Conservation (phyloP, 2,329 filamentous ascomycete species). For the Phyllosticta citrichinensis region DNA sequence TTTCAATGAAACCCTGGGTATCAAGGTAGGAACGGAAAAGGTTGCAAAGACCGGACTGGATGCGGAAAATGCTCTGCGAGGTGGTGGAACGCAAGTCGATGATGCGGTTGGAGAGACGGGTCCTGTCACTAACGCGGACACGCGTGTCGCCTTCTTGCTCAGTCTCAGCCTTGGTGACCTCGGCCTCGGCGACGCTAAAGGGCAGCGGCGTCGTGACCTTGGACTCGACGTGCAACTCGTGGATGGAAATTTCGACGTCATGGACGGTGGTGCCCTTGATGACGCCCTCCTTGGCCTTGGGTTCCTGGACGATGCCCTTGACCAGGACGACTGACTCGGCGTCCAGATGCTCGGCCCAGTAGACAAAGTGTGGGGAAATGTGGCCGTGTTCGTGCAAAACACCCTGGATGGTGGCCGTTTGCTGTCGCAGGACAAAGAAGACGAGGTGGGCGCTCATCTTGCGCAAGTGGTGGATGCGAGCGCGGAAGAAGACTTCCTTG, state of each 20-base stretch:
- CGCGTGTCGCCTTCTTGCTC: slow-evolving; percentile 47
- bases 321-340: slow-evolving; percentile 71
- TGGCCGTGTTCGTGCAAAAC: slow-evolving; percentile 57
- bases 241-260: slow-evolving; percentile 64
- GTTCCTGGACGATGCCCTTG: slow-evolving; percentile 60
- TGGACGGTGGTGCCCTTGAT: slow-evolving; percentile 68
- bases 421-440: slow-evolving; percentile 79
- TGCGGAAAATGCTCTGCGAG: slow-evolving; percentile 78
- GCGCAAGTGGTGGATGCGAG: slow-evolving; percentile 67
- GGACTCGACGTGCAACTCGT: slow-evolving; percentile 53
- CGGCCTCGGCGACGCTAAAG: slow-evolving; percentile 61
- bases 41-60: slow-evolving; percentile 70
- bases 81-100: slow-evolving; percentile 78
- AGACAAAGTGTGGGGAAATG: slow-evolving; percentile 65
- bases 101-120: slow-evolving; percentile 67
- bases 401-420: slow-evolving; percentile 73
- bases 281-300: slow-evolving; percentile 54
- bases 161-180: slow-evolving; percentile 47
- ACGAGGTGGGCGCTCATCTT: slow-evolving; percentile 73
- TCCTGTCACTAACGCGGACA: slow-evolving; percentile 58
- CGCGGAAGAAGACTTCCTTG: slow-evolving; percentile 55
- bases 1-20: slow-evolving; percentile 73
- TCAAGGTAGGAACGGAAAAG: slow-evolving; percentile 71
- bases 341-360: slow-evolving; percentile 77
- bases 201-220: slow-evolving; percentile 52